Base-by-base conservation (phyloP, 2,329 filamentous ascomycete species). In the Fusarium anguioides region DNA sequence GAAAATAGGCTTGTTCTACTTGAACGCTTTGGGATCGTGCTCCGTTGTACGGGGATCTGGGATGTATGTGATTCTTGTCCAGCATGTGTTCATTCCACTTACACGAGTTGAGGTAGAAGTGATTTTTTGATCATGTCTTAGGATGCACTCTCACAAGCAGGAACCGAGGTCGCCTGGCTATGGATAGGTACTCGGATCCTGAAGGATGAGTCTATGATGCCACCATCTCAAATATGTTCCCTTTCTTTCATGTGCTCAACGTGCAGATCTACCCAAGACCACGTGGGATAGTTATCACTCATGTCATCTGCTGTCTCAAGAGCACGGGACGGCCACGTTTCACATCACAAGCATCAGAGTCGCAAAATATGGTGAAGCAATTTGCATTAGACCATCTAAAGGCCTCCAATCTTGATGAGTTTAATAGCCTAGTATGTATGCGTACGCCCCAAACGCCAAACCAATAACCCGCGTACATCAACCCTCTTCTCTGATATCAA, bases 391-490 rank as follows among this genome's bases (percentile, higher is more conserved):
- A 41, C 64, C 46, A n/a, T 53, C 23, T 40, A 31, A 27, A 57
- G 48, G 60, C 39, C 60, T 44, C 49, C 52, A 15, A 37, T 46
- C 61, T 62, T 52, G 31, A 33, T 42, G 26, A 54, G 45, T 44
- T 67, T 51, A 60, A 49, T 54, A 63, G 23, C 33, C 58, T 50
- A 55, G 31, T 62, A 55, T 58, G 56, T 37, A 55, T 60, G 53
- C 40, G 29, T 70, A 68, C 70, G 63, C 70, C 70, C 24, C 24
- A 33, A 72, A 72, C 70, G 68, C 70, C 70, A 54, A 52, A 56
- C 60, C 64, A 51, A 44, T 48, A 46, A 51, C 50, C 66, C 41
- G 21, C 55, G 51, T 57, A 46, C 59, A 59, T 60, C 54, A 53
- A 35, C 65, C 59, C 59, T 60, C 60, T 26, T 57, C 60, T 68